Evolutionary conservation across 2,329 filamentous ascomycete species (phyloP), one percentile per base, ranked within the genome.

Genomic region (Pseudopyrenochaeta lycopersici): DNA sequence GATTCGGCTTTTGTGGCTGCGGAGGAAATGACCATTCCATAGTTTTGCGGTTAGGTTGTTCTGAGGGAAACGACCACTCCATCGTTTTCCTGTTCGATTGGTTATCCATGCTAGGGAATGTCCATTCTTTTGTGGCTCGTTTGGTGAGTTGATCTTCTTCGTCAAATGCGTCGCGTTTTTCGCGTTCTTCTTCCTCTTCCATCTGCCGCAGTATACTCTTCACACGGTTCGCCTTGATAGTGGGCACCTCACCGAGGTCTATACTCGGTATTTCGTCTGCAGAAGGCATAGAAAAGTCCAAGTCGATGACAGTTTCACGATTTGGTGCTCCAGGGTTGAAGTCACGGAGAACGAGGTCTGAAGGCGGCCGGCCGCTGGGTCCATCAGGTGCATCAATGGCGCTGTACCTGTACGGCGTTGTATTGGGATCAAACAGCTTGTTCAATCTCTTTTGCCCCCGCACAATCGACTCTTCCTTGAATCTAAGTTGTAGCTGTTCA

Each of bases 341-440:
- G 50, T 77, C 78, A 17, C 81, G 78, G 4, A 83, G 77, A 7
- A 85, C 83, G 4, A 88, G 75, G 65, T 87, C 85, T 1, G 84
- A 85, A n/a, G 76, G 73, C 20, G 80, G 79, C 39, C 78, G 77
- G 46, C 75, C 75, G 54, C 56, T 66, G 77, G 51, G 21, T 15
- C 40, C 36, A n/a, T 80, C 62, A 67, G 73, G 63, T 78, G 78
- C 40, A 30, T 80, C 81, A 43, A 84, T 78, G 7, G 79, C 81
- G 58, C 84, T 82, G 63, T 86, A 85, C 49, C 80, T 81, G 66
- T 88, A 88, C n/a, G 81, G 83, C 6, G 81, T 81, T 48, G 79
- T 79, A 29, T 80, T 76, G 31, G 80, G 78, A 55, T 88, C 79
- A 65, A 87, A 88, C 3, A 88, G 70, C 9, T 85, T 82, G 50